Evolutionary conservation across 495 filamentous ascomycete species (phyloP), one percentile per base, ranked within the genome.

Genomic region (Cercophora samala): DNA sequence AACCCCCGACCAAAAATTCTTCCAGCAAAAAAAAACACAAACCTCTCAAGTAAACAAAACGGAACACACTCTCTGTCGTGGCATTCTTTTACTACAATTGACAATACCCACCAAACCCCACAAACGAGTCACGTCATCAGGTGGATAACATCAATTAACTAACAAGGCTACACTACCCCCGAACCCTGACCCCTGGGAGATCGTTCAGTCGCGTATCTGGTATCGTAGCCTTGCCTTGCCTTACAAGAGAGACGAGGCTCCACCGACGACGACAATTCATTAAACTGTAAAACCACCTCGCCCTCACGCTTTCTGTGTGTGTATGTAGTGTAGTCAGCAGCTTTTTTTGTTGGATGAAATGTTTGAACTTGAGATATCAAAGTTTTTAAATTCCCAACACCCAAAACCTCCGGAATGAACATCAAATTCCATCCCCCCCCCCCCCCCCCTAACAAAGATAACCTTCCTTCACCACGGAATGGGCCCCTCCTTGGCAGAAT

Each of bases 391-490:
- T 29, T 8, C 8, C 4, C 26, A 29, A 29, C 26, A 29, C 4
- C 8, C 0, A 5, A 29, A 29, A 6, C 26, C n/a, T 5, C 4
- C 3, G 26, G 26, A 29, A 29, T 29, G 26, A 8, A 29, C 26
- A 29, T 5, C 26, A 29, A n/a, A 29, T 29, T 29, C 26, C 26
- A 29, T 29, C 37, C 37, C 37, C 6, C 37, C 37, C 37, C 2
- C 13, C 37, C 37, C 15, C 37, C 23, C 21, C 42, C 23, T 17
- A 15, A 51, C 32, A 6, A 8, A 32, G 4, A 21, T 54, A 54
- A n/a, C n/a, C n/a, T n/a, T n/a, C n/a, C n/a, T 26, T 53, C 46
- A 73, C 67, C 69, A 74, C 5, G 62, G 66, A 1, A 70, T 15
- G 0, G 58, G 15, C 6, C 68, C 70, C 17, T 73, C 29, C 25